Conservation (phyloP, 2,329 filamentous ascomycete genomes). For the Diaporthe vaccinii region DNA sequence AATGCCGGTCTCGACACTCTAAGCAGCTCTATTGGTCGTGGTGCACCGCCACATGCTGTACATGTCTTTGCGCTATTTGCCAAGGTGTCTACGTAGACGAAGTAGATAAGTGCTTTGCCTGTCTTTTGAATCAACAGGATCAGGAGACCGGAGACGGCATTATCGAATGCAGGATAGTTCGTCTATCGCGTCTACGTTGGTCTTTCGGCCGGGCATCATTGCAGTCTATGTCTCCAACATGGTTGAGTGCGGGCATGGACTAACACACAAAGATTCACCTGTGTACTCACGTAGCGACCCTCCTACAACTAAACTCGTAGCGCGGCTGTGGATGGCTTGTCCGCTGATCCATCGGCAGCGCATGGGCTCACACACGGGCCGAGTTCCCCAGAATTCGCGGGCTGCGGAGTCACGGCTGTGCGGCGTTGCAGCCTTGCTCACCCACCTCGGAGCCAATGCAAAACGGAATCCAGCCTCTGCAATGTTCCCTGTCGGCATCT, state of each 20-base stretch:
- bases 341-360: not conserved
- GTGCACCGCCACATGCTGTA: conserved; percentile 29
- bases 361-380: not conserved
- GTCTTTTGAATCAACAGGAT: not conserved
- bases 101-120: not conserved
- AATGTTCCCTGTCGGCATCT: not conserved
- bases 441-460: not conserved
- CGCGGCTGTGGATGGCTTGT: not conserved
- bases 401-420: not conserved
- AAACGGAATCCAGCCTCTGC: not conserved
- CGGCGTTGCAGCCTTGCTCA: not conserved
- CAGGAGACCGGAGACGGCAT: not conserved
- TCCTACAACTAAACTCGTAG: not conserved
- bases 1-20: conserved; percentile 12
- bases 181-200: not conserved
- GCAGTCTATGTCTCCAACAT: not conserved
- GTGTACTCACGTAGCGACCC: not conserved
- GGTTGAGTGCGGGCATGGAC: not conserved
- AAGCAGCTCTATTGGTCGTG: conserved; percentile 3
- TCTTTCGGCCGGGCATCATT: not conserved
- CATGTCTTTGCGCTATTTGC: not conserved
- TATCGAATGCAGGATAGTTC: too few relatives aligned
- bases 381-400: not conserved
- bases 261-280: not conserved
- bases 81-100: not conserved